Percentiles rank a stretch among this genome's conserved stretches.
phyloP scores from a whole-genome alignment of 164 flowering plant species.

The Hamamelis virginiana region DNA sequence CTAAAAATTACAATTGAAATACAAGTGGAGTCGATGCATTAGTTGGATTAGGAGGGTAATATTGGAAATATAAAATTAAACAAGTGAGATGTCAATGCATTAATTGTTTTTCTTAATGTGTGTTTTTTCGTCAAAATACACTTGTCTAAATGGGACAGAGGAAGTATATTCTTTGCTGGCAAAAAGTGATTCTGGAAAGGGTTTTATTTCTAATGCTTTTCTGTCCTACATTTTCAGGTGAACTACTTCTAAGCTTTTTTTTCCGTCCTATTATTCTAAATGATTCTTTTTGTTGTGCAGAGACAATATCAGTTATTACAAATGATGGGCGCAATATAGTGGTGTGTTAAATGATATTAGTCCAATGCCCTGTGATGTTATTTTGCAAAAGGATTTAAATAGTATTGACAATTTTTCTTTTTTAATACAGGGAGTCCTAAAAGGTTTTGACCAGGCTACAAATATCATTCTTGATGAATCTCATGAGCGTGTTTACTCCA shows the following conservation, averaged over 20 bases:
- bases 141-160: too few relatives aligned
- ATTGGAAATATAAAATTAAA: too few relatives aligned
- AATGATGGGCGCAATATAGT: conserved; percentile 90
- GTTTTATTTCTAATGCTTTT: too few relatives aligned
- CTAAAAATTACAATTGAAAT: too few relatives aligned
- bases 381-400: neutral
- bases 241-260: too few relatives aligned
- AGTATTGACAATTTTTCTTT: neutral
- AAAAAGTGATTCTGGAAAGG: neutral
- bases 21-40: too few relatives aligned
- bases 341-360: conserved; percentile 38
- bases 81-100: too few relatives aligned
- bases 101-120: too few relatives aligned
- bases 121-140: too few relatives aligned
- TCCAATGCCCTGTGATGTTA: neutral
- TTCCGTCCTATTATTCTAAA: neutral
- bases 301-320: conserved; percentile 77
- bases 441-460: conserved; percentile 96
- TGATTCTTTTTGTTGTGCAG: conserved; percentile 32
- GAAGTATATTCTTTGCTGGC: neutral
- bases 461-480: conserved; percentile 97
- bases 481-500: conserved; percentile 93
- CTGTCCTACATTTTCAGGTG: too few relatives aligned
- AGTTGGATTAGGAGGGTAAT: too few relatives aligned
- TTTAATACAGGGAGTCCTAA: conserved; percentile 62